A percentile compares a stretch with the other conserved stretches of the same genome.
Conservation (phyloP, 805 yeast species). For the Maudiozyma turicensis region DNA sequence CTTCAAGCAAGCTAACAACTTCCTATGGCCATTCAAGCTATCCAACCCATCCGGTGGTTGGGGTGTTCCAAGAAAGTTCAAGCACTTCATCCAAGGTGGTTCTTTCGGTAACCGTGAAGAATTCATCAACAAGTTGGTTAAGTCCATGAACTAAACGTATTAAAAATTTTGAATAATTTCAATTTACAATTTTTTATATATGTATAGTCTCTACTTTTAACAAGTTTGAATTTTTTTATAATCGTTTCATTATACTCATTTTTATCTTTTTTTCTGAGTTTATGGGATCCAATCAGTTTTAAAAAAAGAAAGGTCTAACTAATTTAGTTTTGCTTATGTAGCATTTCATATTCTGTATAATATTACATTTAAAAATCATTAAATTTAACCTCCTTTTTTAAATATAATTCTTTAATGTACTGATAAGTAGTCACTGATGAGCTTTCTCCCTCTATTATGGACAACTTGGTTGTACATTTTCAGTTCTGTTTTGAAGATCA, state of each 20-base stretch:
- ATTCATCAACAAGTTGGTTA: slow-evolving; percentile 87
- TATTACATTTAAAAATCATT: neutral
- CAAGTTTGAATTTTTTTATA: neutral
- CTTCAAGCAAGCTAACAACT: slow-evolving; percentile 98
- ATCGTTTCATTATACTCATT: neutral
- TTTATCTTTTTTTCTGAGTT: too few relatives aligned
- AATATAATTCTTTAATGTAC: too few relatives aligned
- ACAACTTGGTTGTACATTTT: too few relatives aligned
- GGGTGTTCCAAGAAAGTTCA: slow-evolving; percentile 95
- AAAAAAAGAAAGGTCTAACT: neutral
- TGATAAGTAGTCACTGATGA: too few relatives aligned
- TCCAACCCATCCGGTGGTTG: slow-evolving; percentile 97
- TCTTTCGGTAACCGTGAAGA: slow-evolving; percentile 97
- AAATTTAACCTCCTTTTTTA: neutral
- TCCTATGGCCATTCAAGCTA: slow-evolving; percentile 96
- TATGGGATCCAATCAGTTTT: neutral
- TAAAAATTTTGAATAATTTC: slow-evolving; percentile 5
- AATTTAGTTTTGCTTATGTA: neutral
- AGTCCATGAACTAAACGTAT: slow-evolving; percentile 73
- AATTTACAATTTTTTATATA: neutral
- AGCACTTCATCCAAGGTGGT: slow-evolving; percentile 96
- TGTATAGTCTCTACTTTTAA: slow-evolving; percentile 1
- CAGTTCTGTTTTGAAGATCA: too few relatives aligned
- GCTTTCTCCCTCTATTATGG: too few relatives aligned
- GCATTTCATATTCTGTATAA: slow-evolving; percentile 2